Conservation (phyloP, 352 stramenopile genomes). For the Phytophthora ohioensis region DNA sequence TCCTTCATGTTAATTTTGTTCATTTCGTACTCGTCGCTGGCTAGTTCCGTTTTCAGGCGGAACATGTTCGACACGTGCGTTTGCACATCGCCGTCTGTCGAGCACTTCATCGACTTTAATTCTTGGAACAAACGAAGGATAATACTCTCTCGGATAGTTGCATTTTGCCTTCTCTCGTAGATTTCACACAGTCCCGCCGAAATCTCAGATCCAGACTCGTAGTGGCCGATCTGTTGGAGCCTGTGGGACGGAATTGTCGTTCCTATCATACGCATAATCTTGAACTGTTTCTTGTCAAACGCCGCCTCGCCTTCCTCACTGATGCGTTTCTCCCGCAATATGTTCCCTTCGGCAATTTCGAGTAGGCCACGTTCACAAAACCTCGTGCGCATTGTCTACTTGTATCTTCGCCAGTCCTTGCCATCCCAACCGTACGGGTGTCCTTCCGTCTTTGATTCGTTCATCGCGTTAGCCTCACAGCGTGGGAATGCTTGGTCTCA, state of each 20-base stretch:
- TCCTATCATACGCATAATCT: constrained; percentile 1
- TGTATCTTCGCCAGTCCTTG: too few species aligned
- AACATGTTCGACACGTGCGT: constrained; percentile 1
- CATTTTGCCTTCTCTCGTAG: not conserved
- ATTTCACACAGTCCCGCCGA: not conserved
- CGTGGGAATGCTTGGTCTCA: too few species aligned
- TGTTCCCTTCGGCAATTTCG: not conserved
- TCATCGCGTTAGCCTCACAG: too few species aligned
- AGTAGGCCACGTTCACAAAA: not conserved
- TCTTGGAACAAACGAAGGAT: not conserved
- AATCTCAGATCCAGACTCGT: not conserved
- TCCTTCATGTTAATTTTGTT: constrained; percentile 4
- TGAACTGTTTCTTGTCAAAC: not conserved
- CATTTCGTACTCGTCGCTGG: not conserved
- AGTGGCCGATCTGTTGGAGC: not conserved
- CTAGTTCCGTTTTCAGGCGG: not conserved
- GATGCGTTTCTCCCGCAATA: not conserved
- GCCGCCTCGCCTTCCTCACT: not conserved
- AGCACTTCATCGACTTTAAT: not conserved
- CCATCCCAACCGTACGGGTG: too few species aligned
- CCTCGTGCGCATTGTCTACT: not conserved
- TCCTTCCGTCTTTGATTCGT: too few species aligned
- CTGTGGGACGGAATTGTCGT: not conserved
- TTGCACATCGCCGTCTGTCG: not conserved
- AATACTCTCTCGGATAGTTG: not conserved